A percentile compares a stretch with the other conserved stretches of the same genome.
Evolutionary conservation across 176 grass and related monocot species (phyloP).

Genomic region (Bolboschoenus planiculmis): DNA sequence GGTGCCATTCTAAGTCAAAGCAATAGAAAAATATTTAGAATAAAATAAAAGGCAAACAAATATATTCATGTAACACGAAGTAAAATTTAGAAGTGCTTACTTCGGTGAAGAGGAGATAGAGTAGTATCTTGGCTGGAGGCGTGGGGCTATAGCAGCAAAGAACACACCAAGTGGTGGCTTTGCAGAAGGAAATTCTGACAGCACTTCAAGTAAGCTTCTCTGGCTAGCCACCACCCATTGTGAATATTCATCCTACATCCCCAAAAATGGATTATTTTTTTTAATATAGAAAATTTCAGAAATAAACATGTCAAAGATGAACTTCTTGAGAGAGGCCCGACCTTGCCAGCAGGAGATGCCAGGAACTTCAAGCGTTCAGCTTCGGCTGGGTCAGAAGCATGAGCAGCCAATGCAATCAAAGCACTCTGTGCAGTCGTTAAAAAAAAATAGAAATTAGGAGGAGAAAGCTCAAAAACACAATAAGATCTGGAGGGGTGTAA

Average conservation of each 20-base stretch:
- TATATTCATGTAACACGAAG: neutral
- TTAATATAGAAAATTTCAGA: slow-evolving; percentile 14
- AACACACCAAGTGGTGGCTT: slow-evolving; percentile 88
- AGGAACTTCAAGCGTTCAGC: slow-evolving; percentile 63
- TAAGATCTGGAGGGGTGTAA: neutral
- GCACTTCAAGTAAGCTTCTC: slow-evolving; percentile 84
- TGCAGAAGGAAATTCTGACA: slow-evolving; percentile 80
- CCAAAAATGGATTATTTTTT: slow-evolving; percentile 6
- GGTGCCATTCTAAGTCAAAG: slow-evolving; percentile 57
- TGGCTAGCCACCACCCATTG: slow-evolving; percentile 83
- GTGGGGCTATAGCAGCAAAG: slow-evolving; percentile 76
- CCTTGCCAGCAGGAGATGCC: slow-evolving; percentile 88
- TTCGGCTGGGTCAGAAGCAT: slow-evolving; percentile 66
- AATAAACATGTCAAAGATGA: neutral
- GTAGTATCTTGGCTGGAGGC: slow-evolving; percentile 86
- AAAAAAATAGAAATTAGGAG: neutral
- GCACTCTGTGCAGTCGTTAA: slow-evolving; percentile 40
- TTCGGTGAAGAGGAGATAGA: slow-evolving; percentile 91
- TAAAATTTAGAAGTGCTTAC: slow-evolving; percentile 25
- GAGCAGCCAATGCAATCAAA: slow-evolving; percentile 62
- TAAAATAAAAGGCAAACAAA: neutral
- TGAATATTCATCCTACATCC: slow-evolving; percentile 80
- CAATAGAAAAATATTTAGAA: slow-evolving; percentile 1
- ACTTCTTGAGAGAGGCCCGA: slow-evolving; percentile 26
- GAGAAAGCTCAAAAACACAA: neutral